These are phyloP conservation scores for Ascochyta clinopodiicola DNA, from an alignment of 2,329 filamentous ascomycete genomes.

Conservation along the genomic window DNA sequence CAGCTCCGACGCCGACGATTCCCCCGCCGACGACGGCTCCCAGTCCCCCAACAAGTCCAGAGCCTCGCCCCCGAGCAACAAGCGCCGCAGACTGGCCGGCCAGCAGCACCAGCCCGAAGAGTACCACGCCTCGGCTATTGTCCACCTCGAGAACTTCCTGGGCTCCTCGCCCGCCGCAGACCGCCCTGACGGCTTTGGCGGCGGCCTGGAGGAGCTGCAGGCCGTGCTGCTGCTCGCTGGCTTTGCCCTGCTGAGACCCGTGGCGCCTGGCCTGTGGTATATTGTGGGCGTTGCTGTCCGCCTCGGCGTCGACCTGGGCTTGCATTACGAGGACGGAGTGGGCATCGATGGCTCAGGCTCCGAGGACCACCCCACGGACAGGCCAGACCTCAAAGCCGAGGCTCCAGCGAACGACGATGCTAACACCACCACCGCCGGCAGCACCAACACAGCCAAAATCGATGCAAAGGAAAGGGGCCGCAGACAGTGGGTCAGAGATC, in stretches of 20 bases:
- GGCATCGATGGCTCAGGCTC: conserved; percentile 60
- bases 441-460: conserved; percentile 44
- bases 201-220: conserved; percentile 90
- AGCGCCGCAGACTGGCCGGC: conserved; percentile 51
- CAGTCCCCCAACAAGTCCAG: conserved; percentile 37
- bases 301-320: conserved; percentile 85
- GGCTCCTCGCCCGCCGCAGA: conserved; percentile 67
- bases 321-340: conserved; percentile 90
- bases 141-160: conserved; percentile 87
- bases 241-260: conserved; percentile 87
- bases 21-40: conserved; percentile 39
- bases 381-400: conserved; percentile 19
- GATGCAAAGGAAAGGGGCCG: conserved; percentile 67
- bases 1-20: conserved; percentile 47
- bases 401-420: too few relatives aligned
- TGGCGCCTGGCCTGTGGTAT: conserved; percentile 95
- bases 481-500: conserved; percentile 83
- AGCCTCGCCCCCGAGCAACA: conserved; percentile 43
- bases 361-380: conserved; percentile 34
- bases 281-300: conserved; percentile 94
- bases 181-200: conserved; percentile 70
- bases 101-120: conserved; percentile 84
- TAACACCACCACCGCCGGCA: not conserved
- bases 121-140: conserved; percentile 93
- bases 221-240: conserved; percentile 90